Evolutionary conservation across 345 rosid species (phyloP).

Genomic region (Salix suchowensis): DNA sequence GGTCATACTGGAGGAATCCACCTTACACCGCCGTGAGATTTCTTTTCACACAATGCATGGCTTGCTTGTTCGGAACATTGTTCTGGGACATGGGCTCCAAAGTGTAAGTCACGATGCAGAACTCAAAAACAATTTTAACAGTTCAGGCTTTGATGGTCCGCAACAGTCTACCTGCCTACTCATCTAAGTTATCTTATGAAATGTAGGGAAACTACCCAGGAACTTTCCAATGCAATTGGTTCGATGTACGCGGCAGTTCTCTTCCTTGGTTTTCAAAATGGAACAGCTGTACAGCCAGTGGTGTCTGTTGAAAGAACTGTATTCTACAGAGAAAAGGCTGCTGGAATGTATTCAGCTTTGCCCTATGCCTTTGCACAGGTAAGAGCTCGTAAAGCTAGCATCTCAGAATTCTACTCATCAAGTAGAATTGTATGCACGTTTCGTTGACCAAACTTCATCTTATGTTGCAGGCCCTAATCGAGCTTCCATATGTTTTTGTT

Average conservation of each 20-base stretch:
- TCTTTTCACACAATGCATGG: too few relatives aligned
- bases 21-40: conserved; percentile 22
- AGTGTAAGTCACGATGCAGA: not conserved
- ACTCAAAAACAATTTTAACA: not conserved
- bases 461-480: conserved; percentile 43
- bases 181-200: not conserved
- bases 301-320: conserved; percentile 68
- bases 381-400: not conserved
- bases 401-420: not conserved
- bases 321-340: conserved; percentile 73
- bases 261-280: conserved; percentile 65
- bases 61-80: conserved; percentile 22
- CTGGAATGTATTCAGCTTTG: conserved; percentile 78
- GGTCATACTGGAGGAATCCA: conserved; percentile 27
- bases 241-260: conserved; percentile 69
- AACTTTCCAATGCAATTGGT: conserved; percentile 63
- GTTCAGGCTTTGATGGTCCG: not conserved
- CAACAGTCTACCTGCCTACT: not conserved
- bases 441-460: not conserved
- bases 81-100: conserved; percentile 27
- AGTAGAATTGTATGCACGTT: not conserved
- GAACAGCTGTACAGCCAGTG: conserved; percentile 55
- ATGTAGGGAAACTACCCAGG: conserved; percentile 44
- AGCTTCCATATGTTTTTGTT: conserved; percentile 48
- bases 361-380: conserved; percentile 77